Conservation (phyloP, 1,139 yeast genomes). For the Debaryomyces subglobosus region DNA sequence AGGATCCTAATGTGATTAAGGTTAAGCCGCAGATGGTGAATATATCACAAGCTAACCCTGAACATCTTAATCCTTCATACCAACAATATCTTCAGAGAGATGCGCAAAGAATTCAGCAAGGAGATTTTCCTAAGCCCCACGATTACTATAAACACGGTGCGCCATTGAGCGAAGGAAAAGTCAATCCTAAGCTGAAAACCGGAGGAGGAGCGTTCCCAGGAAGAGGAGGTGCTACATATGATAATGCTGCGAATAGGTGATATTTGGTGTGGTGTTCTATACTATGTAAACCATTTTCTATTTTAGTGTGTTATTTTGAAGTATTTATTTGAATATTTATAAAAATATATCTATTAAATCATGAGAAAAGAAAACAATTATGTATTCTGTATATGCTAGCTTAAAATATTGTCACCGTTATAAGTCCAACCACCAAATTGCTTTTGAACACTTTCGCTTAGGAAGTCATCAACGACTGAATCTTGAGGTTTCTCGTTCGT, state of each 20-base stretch:
- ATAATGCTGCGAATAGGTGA: slow-evolving; percentile 37
- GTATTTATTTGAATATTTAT: not conserved
- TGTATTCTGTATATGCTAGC: slow-evolving; percentile 5
- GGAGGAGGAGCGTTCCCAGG: slow-evolving; percentile 46
- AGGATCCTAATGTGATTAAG: slow-evolving; percentile 33
- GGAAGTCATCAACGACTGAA: slow-evolving; percentile 89
- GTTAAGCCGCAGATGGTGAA: slow-evolving; percentile 42
- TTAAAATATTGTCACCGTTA: slow-evolving; percentile 58
- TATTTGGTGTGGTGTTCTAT: not conserved
- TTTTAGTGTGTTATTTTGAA: not conserved
- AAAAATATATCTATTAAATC: slow-evolving; percentile 5
- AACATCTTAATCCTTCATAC: slow-evolving; percentile 42
- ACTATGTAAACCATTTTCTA: not conserved
- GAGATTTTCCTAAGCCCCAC: slow-evolving; percentile 33
- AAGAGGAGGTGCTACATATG: slow-evolving; percentile 40
- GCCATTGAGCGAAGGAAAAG: slow-evolving; percentile 36
- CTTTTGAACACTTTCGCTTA: slow-evolving; percentile 88
- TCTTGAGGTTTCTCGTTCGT: slow-evolving; percentile 94
- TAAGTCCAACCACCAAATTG: slow-evolving; percentile 99
- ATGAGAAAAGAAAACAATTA: not conserved
- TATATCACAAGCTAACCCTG: slow-evolving; percentile 39
- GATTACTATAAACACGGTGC: slow-evolving; percentile 36
- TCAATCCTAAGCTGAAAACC: slow-evolving; percentile 22
- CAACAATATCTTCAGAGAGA: slow-evolving; percentile 38
- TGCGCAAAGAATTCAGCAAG: slow-evolving; percentile 34